Conservation (phyloP, 306 rosid species). For the Pterocarpus santalinus region DNA sequence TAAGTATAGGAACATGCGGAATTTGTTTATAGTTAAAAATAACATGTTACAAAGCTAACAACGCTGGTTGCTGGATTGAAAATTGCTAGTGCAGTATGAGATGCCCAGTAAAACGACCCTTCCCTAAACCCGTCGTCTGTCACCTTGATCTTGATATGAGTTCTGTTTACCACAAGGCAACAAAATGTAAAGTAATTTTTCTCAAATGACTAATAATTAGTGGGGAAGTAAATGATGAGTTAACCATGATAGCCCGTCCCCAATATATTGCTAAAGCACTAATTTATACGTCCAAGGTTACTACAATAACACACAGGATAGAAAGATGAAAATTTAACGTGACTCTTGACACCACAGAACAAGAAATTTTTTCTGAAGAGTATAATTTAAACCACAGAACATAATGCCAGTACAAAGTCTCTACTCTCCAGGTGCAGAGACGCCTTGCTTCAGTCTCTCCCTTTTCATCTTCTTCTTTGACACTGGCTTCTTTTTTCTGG, state of each 20-base stretch:
- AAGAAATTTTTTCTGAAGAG: slow-evolving; percentile 37
- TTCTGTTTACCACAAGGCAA: background rate
- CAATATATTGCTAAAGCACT: slow-evolving; percentile 2
- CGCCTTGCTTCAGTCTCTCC: slow-evolving; percentile 96
- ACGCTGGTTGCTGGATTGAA: background rate
- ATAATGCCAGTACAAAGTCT: slow-evolving; percentile 25
- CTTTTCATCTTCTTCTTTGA: slow-evolving; percentile 96
- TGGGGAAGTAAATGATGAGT: background rate
- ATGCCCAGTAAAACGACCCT: background rate
- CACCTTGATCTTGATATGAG: background rate
- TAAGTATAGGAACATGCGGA: background rate
- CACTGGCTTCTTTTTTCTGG: slow-evolving; percentile 85
- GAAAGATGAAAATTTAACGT: slow-evolving; percentile 32
- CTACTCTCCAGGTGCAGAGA: slow-evolving; percentile 98
- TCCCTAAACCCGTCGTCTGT: background rate
- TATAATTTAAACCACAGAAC: slow-evolving; percentile 46
- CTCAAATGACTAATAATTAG: background rate
- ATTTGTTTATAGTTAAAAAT: background rate
- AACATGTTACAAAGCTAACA: background rate
- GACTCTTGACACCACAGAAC: slow-evolving; percentile 45
- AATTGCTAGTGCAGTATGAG: background rate
- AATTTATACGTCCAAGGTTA: slow-evolving; percentile 22
- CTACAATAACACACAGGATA: slow-evolving; percentile 2
- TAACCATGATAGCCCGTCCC: background rate
- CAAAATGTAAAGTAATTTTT: background rate